Base-by-base conservation (phyloP, 2,329 filamentous ascomycete species). In the Colletotrichum liriopes region DNA sequence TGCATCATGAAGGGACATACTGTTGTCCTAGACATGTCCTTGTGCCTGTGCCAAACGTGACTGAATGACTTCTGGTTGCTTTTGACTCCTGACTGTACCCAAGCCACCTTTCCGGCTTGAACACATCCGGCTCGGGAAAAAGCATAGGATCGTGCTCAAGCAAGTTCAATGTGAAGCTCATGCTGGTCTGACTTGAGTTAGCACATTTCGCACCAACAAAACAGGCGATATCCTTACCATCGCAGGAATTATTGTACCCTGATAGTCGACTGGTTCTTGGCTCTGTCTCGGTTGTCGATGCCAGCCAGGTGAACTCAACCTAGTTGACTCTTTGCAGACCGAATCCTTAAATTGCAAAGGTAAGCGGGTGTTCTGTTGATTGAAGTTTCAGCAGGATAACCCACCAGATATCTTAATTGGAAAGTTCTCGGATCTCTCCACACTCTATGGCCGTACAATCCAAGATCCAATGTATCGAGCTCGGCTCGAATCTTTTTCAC, bases 11-110 rank as follows among this genome's bases (percentile, higher is more conserved):
- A 7, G 11, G 20, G n/a, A 72, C 72, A 32, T 43, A 73, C 72
- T 69, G 68, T 41, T 75, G 73, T 2, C 74, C 74, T 26, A 75
- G 43, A n/a, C 74, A 75, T n/a, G 71, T 75, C 37, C 74, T 45
- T 3, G 73, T 74, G 3, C 73, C 74, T 0, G 73, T 75, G 6
- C 74, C 74, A 54, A 75, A 75, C 3, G 55, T 67, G 1, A 67
- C 71, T 1, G 67, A 58, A 43, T 55, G 52, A 4, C 39, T 43
- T 37, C 43, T 69, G 2, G 20, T 20, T 23, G 59, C 54, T 7
- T 67, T 56, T 1, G 72, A 37, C 5, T 63, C 59, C 8, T 61
- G 56, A 12, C 60, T 45, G 41, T 35, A 29, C 0, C 67, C 71
- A 1, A 75, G 71, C 74, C 74, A 75, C 14, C 74, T 65, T 5